Evolutionary conservation across 2,329 filamentous ascomycete species (phyloP), one percentile per base, ranked within the genome.

Genomic region (Curvularia spicifera): DNA sequence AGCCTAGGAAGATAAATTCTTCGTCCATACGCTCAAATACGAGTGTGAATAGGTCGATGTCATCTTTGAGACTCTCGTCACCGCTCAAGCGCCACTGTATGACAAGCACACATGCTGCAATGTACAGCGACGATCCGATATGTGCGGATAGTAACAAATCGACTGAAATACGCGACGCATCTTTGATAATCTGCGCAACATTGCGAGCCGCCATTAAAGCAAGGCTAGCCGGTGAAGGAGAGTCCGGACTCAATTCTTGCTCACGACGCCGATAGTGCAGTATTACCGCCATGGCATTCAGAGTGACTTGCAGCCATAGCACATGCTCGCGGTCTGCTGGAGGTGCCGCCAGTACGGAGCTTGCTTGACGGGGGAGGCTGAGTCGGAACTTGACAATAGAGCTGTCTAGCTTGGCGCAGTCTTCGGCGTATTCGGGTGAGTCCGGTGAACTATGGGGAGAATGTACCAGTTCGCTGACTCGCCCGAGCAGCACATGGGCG

Each of bases 21-120:
- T 75, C 71, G 22, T 66, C 51, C 51, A 73, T 66, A 1, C 70
- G 67, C 10, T 74, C 71, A 40, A 71, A 73, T 2, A 75, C 53
- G 0, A 74, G 49, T 5, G 29, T 46, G 6, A 74, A 56, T 3
- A 74, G 45, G 28, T 72, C 68, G 8, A 75, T 67, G 29, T 71
- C 66, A 1, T 60, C 58, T 53, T 66, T 69, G 2, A 70, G 39
- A n/a, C 49, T 66, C 3, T 62, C 42, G 13, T 71, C 68, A 5
- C 63, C 64, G 3, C 64, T 66, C 5, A 63, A 13, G 7, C 65
- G 62, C 65, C 68, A 73, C n/a, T 73, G 63, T 4, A 75, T 69
- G 5, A 70, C 47, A 2, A 75, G 64, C 1, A 73, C 59, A 43
- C 57, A 66, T 20, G 62, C 63, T 15, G 71, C 65, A 12, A 71